These are phyloP conservation scores for Colletotrichum ledebouriae DNA, from an alignment of 2,329 filamentous ascomycete species.

Conservation along the genomic window DNA sequence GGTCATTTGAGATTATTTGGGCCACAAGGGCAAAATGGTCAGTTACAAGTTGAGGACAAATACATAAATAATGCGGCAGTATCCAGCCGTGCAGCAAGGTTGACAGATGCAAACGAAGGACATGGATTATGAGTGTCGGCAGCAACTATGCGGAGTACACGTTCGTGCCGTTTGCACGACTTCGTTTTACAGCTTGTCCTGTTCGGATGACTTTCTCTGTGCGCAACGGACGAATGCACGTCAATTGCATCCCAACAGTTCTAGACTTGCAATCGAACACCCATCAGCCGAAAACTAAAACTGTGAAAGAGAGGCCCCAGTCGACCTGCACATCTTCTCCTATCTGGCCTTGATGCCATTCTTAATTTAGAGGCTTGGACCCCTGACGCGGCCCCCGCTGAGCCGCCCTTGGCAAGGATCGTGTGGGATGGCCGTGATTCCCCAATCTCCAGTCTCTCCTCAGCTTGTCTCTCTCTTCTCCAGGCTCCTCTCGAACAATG, in stretches of 20 bases:
- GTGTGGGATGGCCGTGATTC: neutral
- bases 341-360: slow-evolving; percentile 20
- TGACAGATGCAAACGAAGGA: no score
- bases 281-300: no score
- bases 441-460: slow-evolving; percentile 21
- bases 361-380: slow-evolving; percentile 24
- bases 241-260: slow-evolving; percentile 10
- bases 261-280: slow-evolving; percentile 22
- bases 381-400: slow-evolving; percentile 25
- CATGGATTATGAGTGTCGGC: no score
- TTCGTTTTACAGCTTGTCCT: neutral
- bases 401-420: slow-evolving; percentile 18
- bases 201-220: slow-evolving; percentile 8
- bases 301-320: slow-evolving; percentile 14
- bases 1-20: slow-evolving; percentile 2
- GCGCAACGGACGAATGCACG: neutral
- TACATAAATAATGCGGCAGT: neutral
- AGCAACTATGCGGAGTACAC: no score
- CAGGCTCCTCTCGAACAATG: slow-evolving; percentile 2
- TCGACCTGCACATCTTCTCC: slow-evolving; percentile 1
- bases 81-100: neutral
- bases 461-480: neutral
- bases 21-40: neutral
- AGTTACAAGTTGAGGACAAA: slow-evolving; percentile 25
- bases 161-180: neutral